These are phyloP conservation scores for Dryas integrifolia DNA, from an alignment of 331 rosid species.

Conservation along the genomic window DNA sequence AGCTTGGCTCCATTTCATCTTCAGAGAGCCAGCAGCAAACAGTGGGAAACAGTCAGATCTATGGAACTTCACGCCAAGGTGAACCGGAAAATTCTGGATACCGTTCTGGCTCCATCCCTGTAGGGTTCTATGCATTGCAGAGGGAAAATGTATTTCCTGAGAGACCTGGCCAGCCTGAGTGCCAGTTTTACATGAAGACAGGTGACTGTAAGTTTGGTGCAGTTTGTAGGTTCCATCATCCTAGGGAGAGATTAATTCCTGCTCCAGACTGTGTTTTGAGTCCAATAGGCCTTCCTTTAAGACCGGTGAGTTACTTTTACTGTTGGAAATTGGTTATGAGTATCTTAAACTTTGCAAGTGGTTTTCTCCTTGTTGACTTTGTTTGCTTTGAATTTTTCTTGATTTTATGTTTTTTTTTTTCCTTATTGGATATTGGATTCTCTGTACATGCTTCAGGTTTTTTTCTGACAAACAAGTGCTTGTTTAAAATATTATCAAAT, in stretches of 20 bases:
- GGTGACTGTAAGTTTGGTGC: slow-evolving; percentile 98
- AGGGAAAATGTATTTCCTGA: slow-evolving; percentile 96
- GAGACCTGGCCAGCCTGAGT: slow-evolving; percentile 96
- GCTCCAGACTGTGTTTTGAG: slow-evolving; percentile 92
- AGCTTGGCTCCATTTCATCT: slow-evolving; percentile 72
- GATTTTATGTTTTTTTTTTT: too few relatives aligned
- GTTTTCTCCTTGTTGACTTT: too few relatives aligned
- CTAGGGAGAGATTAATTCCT: slow-evolving; percentile 79
- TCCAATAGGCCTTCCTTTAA: slow-evolving; percentile 88
- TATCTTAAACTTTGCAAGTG: neutral
- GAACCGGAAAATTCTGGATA: slow-evolving; percentile 57
- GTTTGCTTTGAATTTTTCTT: too few relatives aligned
- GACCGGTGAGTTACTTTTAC: slow-evolving; percentile 64
- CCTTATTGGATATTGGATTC: too few relatives aligned
- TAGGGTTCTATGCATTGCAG: slow-evolving; percentile 73
- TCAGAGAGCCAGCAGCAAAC: slow-evolving; percentile 73
- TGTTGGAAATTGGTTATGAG: neutral
- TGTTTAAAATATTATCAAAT: too few relatives aligned
- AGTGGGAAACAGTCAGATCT: slow-evolving; percentile 57
- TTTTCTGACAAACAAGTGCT: too few relatives aligned
- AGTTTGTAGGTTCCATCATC: slow-evolving; percentile 95
- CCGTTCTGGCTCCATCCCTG: slow-evolving; percentile 64
- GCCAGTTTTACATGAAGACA: slow-evolving; percentile 95
- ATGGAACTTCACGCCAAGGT: slow-evolving; percentile 66
- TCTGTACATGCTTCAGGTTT: too few relatives aligned